Evolutionary conservation across 495 filamentous ascomycete genomes (phyloP).

Genomic region (Venustampulla echinocandica): DNA sequence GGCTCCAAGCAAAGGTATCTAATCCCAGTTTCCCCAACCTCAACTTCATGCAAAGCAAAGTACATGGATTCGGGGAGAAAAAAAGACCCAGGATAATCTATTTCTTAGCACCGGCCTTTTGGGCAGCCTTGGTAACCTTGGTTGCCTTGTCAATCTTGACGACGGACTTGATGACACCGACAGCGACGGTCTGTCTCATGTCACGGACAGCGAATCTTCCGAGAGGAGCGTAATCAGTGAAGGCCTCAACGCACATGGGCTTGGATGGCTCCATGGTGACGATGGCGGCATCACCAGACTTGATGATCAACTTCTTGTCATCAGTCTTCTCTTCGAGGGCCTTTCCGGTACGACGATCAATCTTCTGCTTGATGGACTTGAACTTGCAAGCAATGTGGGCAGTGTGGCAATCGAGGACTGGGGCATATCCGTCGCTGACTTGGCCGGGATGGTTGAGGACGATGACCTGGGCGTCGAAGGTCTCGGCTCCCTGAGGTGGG

Average conservation of each 20-base stretch:
- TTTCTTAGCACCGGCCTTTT: conserved; percentile 32
- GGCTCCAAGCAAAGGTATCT: conserved; percentile 1
- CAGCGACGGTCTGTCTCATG: conserved; percentile 82
- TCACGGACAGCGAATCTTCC: conserved; percentile 83
- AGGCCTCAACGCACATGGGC: conserved; percentile 99
- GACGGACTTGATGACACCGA: conserved; percentile 57
- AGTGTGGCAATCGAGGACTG: conserved; percentile 98
- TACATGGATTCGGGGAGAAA: neutral
- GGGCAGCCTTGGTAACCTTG: conserved; percentile 64
- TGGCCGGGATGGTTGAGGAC: conserved; percentile 99
- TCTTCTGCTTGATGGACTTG: conserved; percentile 97
- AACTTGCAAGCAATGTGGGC: conserved; percentile 99
- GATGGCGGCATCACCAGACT: conserved; percentile 99
- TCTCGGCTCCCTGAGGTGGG: conserved; percentile 77
- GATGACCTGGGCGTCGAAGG: conserved; percentile 99
- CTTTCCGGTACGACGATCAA: conserved; percentile 99
- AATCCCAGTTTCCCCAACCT: neutral
- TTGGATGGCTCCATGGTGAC: conserved; percentile 99
- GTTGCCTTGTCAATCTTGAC: conserved; percentile 63
- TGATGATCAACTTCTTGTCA: conserved; percentile 62
- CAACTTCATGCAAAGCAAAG: neutral
- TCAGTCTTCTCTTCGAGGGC: conserved; percentile 83
- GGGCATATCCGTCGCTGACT: conserved; percentile 97
- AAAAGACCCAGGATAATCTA: conserved; percentile 2
- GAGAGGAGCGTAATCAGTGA: conserved; percentile 98